Base-by-base conservation (phyloP, 768 basidiomycete species). In the Cyclocybe aegerita region DNA sequence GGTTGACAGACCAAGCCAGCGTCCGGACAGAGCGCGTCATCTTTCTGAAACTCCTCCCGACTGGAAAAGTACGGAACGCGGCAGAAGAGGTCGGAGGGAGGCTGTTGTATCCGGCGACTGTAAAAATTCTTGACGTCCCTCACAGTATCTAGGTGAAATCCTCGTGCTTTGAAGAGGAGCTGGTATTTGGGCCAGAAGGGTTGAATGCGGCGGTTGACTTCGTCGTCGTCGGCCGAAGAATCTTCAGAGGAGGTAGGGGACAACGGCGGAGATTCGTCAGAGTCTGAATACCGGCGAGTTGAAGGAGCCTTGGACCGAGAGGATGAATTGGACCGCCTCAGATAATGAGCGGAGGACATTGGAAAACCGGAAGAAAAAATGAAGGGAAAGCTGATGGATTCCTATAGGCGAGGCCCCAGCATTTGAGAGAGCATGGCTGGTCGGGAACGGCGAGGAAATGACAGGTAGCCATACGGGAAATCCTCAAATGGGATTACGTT, bases 21-120 rank as follows among this genome's bases (percentile, higher is more conserved):
- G 59, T 90, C 88, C 44, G 78, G 83, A 65, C 85, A 90, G 7
- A 90, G 71, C 4, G 78, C 80, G 55, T 78, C 74, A 43, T 88
- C 82, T 58, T 59, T 53, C 36, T 60, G 54, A 49, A 52, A 51
- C 14, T 57, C 47, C 14, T 43, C 38, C 31, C 45, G 52, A 41
- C 43, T 36, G 36, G 43, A 45, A 39, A 45, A 32, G 23, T 54
- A 49, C 30, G 52, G 46, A 29, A 39, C 48, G 33, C 52, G 61
- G 38, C 65, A 54, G 46, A 38, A 52, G 38, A 36, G 38, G 35
- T 46, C 39, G 37, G 46, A 48, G 7, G 59, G 43, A 14, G 48
- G 38, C 51, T 54, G 40, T 32, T 58, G 36, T 45, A 32, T 43
- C 32, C 56, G 61, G 39, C 58, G 57, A 5, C 50, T 71, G 59